A percentile compares a stretch with the other conserved stretches of the same genome.
Evolutionary conservation across 2,329 filamentous ascomycete species (phyloP).

Genomic region (Clarireedia paspali): DNA sequence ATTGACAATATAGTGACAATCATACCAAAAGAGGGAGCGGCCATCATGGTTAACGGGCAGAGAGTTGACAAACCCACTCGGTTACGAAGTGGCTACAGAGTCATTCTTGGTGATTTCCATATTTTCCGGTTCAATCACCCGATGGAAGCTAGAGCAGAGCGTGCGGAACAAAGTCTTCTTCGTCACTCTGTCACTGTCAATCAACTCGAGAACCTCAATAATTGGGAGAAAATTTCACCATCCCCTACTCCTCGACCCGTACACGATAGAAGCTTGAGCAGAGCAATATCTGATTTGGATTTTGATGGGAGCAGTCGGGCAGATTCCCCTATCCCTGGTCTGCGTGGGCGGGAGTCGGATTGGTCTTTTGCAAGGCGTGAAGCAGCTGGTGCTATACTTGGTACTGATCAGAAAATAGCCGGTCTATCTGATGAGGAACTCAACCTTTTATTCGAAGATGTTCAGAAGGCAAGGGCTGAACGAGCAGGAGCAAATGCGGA

Average conservation of each 20-base stretch:
- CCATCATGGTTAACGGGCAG: slow-evolving; percentile 96
- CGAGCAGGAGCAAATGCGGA: slow-evolving; percentile 71
- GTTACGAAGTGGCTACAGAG: slow-evolving; percentile 83
- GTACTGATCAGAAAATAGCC: slow-evolving; percentile 84
- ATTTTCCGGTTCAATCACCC: slow-evolving; percentile 99
- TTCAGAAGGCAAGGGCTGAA: slow-evolving; percentile 77
- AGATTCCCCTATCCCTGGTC: slow-evolving; percentile 66
- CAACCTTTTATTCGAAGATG: slow-evolving; percentile 86
- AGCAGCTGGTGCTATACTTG: slow-evolving; percentile 84
- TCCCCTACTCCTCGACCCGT: slow-evolving; percentile 52
- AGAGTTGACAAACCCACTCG: slow-evolving; percentile 80
- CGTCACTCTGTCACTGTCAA: slow-evolving; percentile 69
- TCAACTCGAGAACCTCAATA: slow-evolving; percentile 49
- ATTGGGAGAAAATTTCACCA: slow-evolving; percentile 49
- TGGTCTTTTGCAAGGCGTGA: slow-evolving; percentile 92
- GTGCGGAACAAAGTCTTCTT: slow-evolving; percentile 79
- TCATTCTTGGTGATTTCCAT: slow-evolving; percentile 96
- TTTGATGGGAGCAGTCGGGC: slow-evolving; percentile 59
- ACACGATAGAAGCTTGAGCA: slow-evolving; percentile 77
- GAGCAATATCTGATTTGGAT: slow-evolving; percentile 69
- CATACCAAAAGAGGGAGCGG: slow-evolving; percentile 81
- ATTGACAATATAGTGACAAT: slow-evolving; percentile 85
- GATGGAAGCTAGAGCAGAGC: slow-evolving; percentile 86
- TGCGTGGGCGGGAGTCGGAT: slow-evolving; percentile 70
- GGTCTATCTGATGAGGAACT: slow-evolving; percentile 90